phyloP scores from a whole-genome alignment of 805 yeast genomes.

The Spathaspora passalidarum region DNA sequence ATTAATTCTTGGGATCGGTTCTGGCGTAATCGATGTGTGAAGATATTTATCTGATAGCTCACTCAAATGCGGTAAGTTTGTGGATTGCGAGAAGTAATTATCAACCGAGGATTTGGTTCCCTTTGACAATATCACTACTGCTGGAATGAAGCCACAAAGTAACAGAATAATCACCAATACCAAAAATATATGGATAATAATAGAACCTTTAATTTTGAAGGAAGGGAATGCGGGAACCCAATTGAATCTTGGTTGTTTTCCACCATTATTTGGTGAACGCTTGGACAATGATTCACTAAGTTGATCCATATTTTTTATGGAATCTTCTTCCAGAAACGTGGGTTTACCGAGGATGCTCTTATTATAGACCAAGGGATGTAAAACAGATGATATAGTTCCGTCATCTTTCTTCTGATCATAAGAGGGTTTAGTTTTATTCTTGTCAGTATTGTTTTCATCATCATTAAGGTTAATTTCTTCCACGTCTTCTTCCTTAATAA shows the following conservation, averaged over 20 bases:
- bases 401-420: not conserved
- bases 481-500: not conserved
- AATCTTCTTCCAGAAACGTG: not conserved
- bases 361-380: conserved; percentile 1
- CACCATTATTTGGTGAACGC: not conserved
- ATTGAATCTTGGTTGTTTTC: not conserved
- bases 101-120: conserved; percentile 28
- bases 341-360: not conserved
- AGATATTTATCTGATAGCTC: conserved; percentile 7
- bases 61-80: conserved; percentile 5
- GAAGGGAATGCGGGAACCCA: not conserved
- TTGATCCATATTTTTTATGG: not conserved
- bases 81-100: conserved; percentile 20
- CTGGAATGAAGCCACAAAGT: conserved; percentile 18
- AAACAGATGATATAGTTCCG: not conserved
- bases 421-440: not conserved
- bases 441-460: not conserved
- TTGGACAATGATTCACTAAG: not conserved
- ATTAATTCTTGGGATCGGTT: conserved; percentile 7
- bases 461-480: not conserved
- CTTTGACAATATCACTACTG: conserved; percentile 20
- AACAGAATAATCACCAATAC: conserved; percentile 10
- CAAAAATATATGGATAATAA: conserved; percentile 1
- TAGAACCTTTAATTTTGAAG: not conserved
- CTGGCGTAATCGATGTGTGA: not conserved